Base-by-base conservation (phyloP, 345 rosid genomes). In the Citrus maxima region DNA sequence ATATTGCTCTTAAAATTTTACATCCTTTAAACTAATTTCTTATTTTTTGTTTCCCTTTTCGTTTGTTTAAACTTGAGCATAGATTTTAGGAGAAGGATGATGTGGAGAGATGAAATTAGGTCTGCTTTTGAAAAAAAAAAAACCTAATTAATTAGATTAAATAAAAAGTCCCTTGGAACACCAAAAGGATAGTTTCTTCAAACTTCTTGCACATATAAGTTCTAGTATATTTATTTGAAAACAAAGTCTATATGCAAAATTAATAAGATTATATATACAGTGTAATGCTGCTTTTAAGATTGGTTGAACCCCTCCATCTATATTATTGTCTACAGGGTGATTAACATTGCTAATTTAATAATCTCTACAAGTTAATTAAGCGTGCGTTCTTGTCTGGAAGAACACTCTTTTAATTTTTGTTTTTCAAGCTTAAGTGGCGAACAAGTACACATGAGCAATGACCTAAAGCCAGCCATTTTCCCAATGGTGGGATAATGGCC, bases 351-450 rank as follows among this genome's bases (percentile, higher is more conserved):
- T 32, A 55, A 27, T 78, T 61, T 73, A 63, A 81, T 67, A 70
- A 77, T 65, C 34, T 74, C 76, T 40, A 59, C 64, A 59, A 80
- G 76, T 73, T 78, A 80, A 76, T 70, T 40, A 21, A 19, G 61
- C 78, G 82, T 72, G 83, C 82, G 81, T 77, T 69, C 75, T 79
- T 84, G 86, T 88, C 87, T 54, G 73, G 77, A 80, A 76, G 77
- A 83, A 72, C 71, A 80, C 12, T 74, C 60, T 35, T 75, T 71
- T 66, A 16, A 54, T 16, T 54, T 46, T 18, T 16, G 58, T 25
- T 80, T 74, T 80, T 58, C 82, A 78, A 59, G 80, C 72, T 81
- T 22, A 77, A 88, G 90, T 90, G 91, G 93, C 93, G 70, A 90
- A 90, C 91, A 88, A 77, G 85, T 81, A 84, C 87, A 85, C 84